A percentile compares a stretch with the other conserved stretches of the same genome.
Evolutionary conservation across 768 basidiomycete genomes (phyloP).

Genomic region (Mycena galericulata): DNA sequence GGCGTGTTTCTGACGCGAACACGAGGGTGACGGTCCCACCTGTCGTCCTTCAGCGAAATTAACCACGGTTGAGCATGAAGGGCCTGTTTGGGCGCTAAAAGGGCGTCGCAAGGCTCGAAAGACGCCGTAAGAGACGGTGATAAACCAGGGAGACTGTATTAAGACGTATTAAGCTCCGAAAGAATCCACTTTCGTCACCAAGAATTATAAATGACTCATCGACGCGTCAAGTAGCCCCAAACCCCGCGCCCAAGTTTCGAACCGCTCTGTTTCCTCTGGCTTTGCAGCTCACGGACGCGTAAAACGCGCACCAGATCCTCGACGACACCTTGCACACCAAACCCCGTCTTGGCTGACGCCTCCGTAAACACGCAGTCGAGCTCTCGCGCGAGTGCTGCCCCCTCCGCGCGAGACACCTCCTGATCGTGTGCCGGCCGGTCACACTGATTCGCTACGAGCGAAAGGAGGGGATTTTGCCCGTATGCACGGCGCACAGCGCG

Average conservation of each 20-base stretch:
- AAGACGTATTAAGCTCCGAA: neutral
- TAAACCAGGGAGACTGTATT: neutral
- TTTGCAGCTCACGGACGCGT: conserved; percentile 14
- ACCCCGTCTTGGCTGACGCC: conserved; percentile 31
- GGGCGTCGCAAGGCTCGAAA: too few species aligned
- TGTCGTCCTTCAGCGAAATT: too few species aligned
- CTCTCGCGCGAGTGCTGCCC: conserved; percentile 30
- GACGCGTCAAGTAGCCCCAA: conserved; percentile 20
- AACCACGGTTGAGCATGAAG: too few species aligned
- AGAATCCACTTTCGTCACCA: neutral
- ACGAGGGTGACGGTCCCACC: neutral
- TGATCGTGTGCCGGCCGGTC: conserved; percentile 33
- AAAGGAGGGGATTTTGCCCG: conserved; percentile 21
- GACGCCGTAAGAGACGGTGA: neutral
- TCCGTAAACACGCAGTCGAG: conserved; percentile 29
- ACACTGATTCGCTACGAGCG: conserved; percentile 30
- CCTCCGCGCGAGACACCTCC: conserved; percentile 28
- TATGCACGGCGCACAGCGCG: conserved; percentile 30
- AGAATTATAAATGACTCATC: conserved; percentile 7
- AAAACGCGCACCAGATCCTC: conserved; percentile 27
- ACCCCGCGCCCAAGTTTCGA: neutral
- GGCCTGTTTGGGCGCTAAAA: too few species aligned
- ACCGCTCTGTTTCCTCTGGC: neutral
- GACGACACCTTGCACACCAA: conserved; percentile 21
- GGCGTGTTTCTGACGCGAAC: neutral